Percentiles rank a stretch among this genome's conserved stretches.
These are phyloP conservation scores for Coleophoma crateriformis DNA, from an alignment of 2,329 filamentous ascomycete genomes.

Conservation along the genomic window DNA sequence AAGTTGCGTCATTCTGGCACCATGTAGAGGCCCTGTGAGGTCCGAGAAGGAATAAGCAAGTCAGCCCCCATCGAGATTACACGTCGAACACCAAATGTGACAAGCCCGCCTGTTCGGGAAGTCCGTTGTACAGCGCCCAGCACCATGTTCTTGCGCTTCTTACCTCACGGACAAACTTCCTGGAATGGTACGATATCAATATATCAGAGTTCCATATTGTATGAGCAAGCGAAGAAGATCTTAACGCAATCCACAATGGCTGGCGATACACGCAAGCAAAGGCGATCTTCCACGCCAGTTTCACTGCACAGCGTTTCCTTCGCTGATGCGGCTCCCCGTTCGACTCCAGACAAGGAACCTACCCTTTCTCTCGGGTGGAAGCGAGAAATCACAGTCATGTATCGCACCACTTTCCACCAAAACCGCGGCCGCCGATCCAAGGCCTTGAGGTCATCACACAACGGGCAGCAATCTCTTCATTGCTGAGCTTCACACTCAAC, in stretches of 20 bases:
- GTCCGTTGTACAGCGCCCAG: no score
- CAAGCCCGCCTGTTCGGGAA: no score
- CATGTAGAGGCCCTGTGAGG: no score
- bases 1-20: no score
- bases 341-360: slow-evolving; percentile 8
- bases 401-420: slow-evolving; percentile 3
- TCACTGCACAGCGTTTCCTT: slow-evolving; percentile 1
- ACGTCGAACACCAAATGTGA: no score
- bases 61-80: no score
- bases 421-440: background rate
- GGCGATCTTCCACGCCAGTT: slow-evolving; percentile 12
- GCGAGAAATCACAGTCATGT: slow-evolving; percentile 4
- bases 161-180: background rate
- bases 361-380: slow-evolving; percentile 1
- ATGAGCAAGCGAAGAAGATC: no score
- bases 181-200: background rate
- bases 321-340: slow-evolving; percentile 17
- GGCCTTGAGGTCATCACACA: slow-evolving; percentile 1
- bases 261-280: slow-evolving; percentile 8
- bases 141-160: background rate
- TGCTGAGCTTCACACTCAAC: slow-evolving; percentile 1
- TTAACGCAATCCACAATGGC: slow-evolving; percentile 8
- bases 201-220: no score
- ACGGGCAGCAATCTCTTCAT: no score
- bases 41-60: no score